Base-by-base conservation (phyloP, 768 basidiomycete genomes). In the Suillus plorans region DNA sequence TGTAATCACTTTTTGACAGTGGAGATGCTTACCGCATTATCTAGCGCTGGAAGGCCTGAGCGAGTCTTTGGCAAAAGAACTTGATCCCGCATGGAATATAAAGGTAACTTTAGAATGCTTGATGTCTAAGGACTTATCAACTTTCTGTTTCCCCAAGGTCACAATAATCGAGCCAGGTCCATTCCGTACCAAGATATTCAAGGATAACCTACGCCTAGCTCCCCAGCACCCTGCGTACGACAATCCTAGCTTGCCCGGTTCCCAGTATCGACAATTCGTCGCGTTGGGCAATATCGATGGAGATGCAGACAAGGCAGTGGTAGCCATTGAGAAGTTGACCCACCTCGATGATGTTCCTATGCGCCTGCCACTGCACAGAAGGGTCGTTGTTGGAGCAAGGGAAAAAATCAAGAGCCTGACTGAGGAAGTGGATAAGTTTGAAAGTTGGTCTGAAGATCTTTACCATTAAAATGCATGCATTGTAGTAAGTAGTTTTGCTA, bases 81-180 rank as follows among this genome's bases (percentile, higher is more conserved):
- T 80, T 4, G 78, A 80, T 62, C 79, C 80, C 18, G 69, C 60
- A 16, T 82, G 81, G 81, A 81, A 82, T 62, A 81, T 81, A 69
- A 79, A 77, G 67, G 80, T 80, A 62, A 42, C 49, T 28, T 69
- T 53, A 37, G 20, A 7, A 39, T 36, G 1, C 22, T n/a, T 31
- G 45, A 13, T 8, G 20, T 31, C 1, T 12, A 45, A 16, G 3
- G 45, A 31, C 34, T 45, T n/a, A 16, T n/a, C 31, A 5, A 58
- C 5, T 9, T 13, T 39, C 28, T 7, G 18, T 31, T 25, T 36
- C 3, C 47, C 42, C 6, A 50, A 65, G 64, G 53, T 65, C 61
- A 63, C 64, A n/a, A 55, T 63, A 47, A 50, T 65, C 3, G 64
- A 65, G 31, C 61, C 64, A 45, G 64, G 64, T 28, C 61, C 64